These are phyloP conservation scores for Picochlorum sp. DNA, from an alignment of 139 green algal species.

Conservation along the genomic window DNA sequence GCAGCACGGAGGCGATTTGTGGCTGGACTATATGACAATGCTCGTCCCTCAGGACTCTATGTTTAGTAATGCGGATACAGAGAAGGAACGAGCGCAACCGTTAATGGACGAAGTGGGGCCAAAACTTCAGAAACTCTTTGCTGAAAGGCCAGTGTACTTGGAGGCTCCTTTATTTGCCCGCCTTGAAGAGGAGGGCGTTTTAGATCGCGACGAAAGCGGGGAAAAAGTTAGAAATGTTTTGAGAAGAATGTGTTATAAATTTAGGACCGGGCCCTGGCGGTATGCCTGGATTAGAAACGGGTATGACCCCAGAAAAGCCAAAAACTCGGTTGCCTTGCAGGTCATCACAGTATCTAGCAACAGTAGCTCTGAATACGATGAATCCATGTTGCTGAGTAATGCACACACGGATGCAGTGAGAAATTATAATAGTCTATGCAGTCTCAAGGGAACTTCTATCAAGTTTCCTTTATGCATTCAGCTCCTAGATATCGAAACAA, in stretches of 20 bases:
- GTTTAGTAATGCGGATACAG: no score
- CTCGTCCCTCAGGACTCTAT: background rate
- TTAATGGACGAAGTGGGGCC: background rate
- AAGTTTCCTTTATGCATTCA: no score
- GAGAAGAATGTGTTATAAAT: conserved; percentile 15
- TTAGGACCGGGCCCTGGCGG: conserved; percentile 20
- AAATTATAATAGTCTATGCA: no score
- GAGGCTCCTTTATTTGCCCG: background rate
- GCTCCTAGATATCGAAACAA: no score
- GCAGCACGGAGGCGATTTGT: background rate
- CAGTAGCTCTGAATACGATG: background rate
- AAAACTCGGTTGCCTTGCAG: conserved; percentile 1
- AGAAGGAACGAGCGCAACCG: background rate
- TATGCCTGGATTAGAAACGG: conserved; percentile 8
- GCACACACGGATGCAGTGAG: no score
- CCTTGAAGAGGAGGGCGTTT: background rate
- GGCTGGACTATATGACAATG: background rate
- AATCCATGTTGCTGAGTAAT: no score
- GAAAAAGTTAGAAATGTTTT: no score
- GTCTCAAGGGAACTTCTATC: no score
- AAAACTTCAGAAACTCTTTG: background rate
- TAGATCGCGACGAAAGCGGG: no score
- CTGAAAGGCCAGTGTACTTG: background rate
- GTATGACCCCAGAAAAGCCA: conserved; percentile 11
- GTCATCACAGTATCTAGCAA: background rate